Evolutionary conservation across 805 yeast species (phyloP).

Genomic region (Saturnispora kantuleensis): DNA sequence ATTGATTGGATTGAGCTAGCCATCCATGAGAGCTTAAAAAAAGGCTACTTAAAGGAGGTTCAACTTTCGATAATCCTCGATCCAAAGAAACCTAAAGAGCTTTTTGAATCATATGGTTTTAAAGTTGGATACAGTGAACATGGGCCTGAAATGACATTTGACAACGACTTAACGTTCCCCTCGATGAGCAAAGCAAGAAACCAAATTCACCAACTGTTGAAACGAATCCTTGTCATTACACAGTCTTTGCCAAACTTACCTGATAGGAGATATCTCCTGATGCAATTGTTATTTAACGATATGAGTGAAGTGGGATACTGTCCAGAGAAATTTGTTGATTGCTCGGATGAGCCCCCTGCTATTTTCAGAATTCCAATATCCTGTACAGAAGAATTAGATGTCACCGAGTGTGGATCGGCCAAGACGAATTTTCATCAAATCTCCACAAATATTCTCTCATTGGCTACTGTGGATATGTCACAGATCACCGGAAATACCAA

Average conservation of each 20-base stretch:
- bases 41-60: constrained; percentile 34
- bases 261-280: constrained; percentile 33
- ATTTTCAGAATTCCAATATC: constrained; percentile 27
- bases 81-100: constrained; percentile 31
- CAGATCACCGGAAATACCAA: constrained; percentile 22
- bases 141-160: constrained; percentile 6
- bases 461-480: constrained; percentile 19
- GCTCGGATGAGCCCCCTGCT: constrained; percentile 29
- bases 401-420: constrained; percentile 18
- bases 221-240: constrained; percentile 41
- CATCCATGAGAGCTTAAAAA: constrained; percentile 34
- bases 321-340: constrained; percentile 33
- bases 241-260: constrained; percentile 48
- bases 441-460: constrained; percentile 21
- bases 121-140: constrained; percentile 31
- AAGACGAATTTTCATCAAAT: constrained; percentile 17
- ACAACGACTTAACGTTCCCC: constrained; percentile 9
- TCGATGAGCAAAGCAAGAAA: constrained; percentile 30
- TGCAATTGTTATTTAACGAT: constrained; percentile 42
- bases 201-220: constrained; percentile 39
- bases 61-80: constrained; percentile 38
- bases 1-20: constrained; percentile 48
- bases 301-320: constrained; percentile 38
- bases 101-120: constrained; percentile 45
- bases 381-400: constrained; percentile 11